These are phyloP conservation scores for Paspalum vaginatum DNA, from an alignment of 176 grass and related monocot genomes.

Conservation along the genomic window DNA sequence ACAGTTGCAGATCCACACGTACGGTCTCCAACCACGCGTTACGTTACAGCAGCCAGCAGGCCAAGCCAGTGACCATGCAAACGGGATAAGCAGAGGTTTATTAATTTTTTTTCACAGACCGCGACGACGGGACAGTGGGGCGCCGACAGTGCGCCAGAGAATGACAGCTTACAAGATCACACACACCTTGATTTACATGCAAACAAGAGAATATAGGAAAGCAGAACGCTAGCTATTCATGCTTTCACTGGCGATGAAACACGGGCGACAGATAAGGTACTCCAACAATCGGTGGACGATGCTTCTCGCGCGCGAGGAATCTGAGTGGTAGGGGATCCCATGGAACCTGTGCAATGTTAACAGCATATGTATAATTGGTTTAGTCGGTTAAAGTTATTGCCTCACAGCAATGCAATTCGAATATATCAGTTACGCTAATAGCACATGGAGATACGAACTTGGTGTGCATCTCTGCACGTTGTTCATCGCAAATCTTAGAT, in stretches of 20 bases:
- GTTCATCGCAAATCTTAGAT: neutral
- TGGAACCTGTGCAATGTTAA: constrained; percentile 27
- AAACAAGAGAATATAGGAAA: neutral
- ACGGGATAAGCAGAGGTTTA: constrained; percentile 34
- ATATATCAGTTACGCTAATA: neutral
- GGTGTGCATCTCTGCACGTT: neutral
- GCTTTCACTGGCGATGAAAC: constrained; percentile 32
- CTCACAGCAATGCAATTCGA: neutral
- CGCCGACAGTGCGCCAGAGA: neutral
- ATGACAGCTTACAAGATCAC: constrained; percentile 44
- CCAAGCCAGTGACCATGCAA: neutral
- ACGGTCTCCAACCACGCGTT: neutral
- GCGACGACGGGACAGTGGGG: constrained; percentile 12
- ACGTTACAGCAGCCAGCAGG: neutral
- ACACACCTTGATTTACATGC: constrained; percentile 34
- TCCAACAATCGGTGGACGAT: constrained; percentile 30
- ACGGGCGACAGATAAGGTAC: constrained; percentile 17
- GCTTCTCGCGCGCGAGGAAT: constrained; percentile 46
- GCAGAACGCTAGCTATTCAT: constrained; percentile 27
- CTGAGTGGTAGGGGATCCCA: constrained; percentile 48
- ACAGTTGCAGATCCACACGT: neutral
- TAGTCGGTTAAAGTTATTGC: no score
- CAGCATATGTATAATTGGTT: neutral
- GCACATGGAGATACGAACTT: neutral
- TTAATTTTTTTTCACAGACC: neutral